Evolutionary conservation across 148 eudicot genomes (phyloP), one percentile per base, ranked within the genome.

Genomic region (Rhododendron simsii): DNA sequence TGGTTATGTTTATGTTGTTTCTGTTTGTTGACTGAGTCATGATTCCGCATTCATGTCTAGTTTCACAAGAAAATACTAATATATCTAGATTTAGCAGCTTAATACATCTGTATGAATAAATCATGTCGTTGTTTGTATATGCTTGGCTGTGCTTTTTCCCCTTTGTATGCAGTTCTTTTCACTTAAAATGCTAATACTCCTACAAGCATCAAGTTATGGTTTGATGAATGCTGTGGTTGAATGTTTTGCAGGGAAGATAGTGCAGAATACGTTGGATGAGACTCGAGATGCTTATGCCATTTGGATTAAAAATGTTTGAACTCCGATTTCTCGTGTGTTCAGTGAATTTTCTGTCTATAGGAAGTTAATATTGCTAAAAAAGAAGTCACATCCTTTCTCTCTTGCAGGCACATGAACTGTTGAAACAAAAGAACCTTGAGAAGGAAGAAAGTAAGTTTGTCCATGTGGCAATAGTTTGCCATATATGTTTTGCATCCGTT

Each of bases 201-300:
- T 65, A 59, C 37, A 41, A 45, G 9, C 50, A 23, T 48, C 63
- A 28, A 44, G 11, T 84, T 35, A 51, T 84, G 53, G 41, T 84
- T 61, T 47, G 81, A 50, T 73, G 59, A 44, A 35, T 78, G 74
- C 77, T 81, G 61, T 51, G 59, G 83, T 61, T n/a, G n/a, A 61
- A 33, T 71, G 35, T 83, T 80, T 85, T 41, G 87, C 92, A 96
- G 99, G 99, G 84, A 96, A 94, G 87, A 96, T 96, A 88, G 98
- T 95, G 89, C 96, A 95, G 88, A 89, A 92, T 85, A 95, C 99
- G 35, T 65, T 95, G 80, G 99, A 96, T 28, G 99, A 96, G 89
- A 91, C 94, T 86, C 96, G 97, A 65, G 99, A 94, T 88, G 93
- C 93, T 88, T 93, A 87, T 84, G 91, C 90, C 15, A 88, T 86